Evolutionary conservation across 441 rosid genomes (phyloP).

Genomic region (Lepidium campestre): DNA sequence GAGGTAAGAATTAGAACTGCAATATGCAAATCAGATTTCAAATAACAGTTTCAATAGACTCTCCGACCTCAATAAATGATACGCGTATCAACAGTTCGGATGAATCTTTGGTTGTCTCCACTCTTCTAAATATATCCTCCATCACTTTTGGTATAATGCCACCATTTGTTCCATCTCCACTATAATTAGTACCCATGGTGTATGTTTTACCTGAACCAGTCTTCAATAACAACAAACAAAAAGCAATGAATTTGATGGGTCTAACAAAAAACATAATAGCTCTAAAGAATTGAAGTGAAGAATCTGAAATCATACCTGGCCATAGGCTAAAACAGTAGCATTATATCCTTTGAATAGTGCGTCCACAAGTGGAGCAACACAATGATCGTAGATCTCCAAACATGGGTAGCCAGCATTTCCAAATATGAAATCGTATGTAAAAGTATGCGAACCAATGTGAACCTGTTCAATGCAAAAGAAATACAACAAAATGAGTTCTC

Average conservation of each 20-base stretch:
- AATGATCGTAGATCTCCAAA: constrained; percentile 45
- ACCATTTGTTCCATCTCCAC: constrained; percentile 51
- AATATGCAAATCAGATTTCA: not conserved
- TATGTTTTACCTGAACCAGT: constrained; percentile 96
- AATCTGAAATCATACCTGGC: constrained; percentile 52
- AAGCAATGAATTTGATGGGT: not conserved
- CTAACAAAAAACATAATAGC: not conserved
- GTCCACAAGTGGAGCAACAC: constrained; percentile 83
- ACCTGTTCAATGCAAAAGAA: constrained; percentile 37
- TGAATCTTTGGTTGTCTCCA: constrained; percentile 42
- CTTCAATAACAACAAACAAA: constrained; percentile 29
- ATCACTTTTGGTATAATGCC: constrained; percentile 86
- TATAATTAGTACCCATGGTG: constrained; percentile 92
- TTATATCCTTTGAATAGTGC: constrained; percentile 83
- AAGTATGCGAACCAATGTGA: constrained; percentile 77
- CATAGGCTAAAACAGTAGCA: constrained; percentile 94
- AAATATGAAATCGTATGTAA: constrained; percentile 76
- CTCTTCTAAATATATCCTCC: constrained; percentile 67
- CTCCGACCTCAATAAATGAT: constrained; percentile 84
- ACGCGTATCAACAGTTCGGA: constrained; percentile 73
- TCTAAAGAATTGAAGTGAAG: not conserved
- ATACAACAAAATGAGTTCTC: not conserved
- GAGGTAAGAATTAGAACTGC: not conserved
- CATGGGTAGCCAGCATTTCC: constrained; percentile 53
- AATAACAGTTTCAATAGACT: not conserved